Percentiles rank a stretch among this genome's conserved stretches.
Conservation (phyloP, 495 filamentous ascomycete species). For the Penicillium malachiteum region DNA sequence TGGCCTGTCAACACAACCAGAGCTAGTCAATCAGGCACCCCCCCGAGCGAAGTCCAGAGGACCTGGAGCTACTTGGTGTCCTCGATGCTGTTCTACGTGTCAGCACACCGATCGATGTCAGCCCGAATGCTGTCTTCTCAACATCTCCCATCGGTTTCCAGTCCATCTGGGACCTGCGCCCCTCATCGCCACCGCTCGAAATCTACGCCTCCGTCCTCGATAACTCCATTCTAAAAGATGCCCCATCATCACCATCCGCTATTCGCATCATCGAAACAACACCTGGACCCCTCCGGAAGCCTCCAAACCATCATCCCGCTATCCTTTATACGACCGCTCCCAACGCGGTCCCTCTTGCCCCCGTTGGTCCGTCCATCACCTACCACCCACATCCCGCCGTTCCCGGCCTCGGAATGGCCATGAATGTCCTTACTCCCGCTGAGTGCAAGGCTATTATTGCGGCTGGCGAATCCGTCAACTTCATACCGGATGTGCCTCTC, state of each 20-base stretch:
- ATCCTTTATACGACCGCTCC: slow-evolving; percentile 37
- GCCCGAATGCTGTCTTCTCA: slow-evolving; percentile 22
- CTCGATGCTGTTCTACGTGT: slow-evolving; percentile 39
- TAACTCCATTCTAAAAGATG: slow-evolving; percentile 32
- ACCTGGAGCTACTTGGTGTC: slow-evolving; percentile 31
- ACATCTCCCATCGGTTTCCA: slow-evolving; percentile 38
- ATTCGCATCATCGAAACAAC: slow-evolving; percentile 36
- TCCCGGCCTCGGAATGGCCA: slow-evolving; percentile 36
- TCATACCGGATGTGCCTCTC: slow-evolving; percentile 36
- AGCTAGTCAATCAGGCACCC: slow-evolving; percentile 14
- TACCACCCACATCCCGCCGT: slow-evolving; percentile 41
- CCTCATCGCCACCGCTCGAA: slow-evolving; percentile 25
- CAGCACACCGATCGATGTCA: slow-evolving; percentile 36
- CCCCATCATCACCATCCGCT: slow-evolving; percentile 28
- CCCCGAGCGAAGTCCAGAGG: slow-evolving; percentile 23
- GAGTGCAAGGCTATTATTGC: slow-evolving; percentile 41
- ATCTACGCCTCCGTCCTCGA: slow-evolving; percentile 39
- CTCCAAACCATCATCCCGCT: slow-evolving; percentile 40
- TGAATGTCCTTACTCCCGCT: slow-evolving; percentile 29
- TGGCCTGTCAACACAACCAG: slow-evolving; percentile 37
- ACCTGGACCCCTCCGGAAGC: slow-evolving; percentile 36
- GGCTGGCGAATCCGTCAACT: slow-evolving; percentile 39
- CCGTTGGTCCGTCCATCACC: slow-evolving; percentile 25
- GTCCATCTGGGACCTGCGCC: slow-evolving; percentile 40
- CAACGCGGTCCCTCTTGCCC: slow-evolving; percentile 32